Evolutionary conservation across 2,329 filamentous ascomycete genomes (phyloP), one percentile per base, ranked within the genome.

Genomic region (Pleomassaria siparia): DNA sequence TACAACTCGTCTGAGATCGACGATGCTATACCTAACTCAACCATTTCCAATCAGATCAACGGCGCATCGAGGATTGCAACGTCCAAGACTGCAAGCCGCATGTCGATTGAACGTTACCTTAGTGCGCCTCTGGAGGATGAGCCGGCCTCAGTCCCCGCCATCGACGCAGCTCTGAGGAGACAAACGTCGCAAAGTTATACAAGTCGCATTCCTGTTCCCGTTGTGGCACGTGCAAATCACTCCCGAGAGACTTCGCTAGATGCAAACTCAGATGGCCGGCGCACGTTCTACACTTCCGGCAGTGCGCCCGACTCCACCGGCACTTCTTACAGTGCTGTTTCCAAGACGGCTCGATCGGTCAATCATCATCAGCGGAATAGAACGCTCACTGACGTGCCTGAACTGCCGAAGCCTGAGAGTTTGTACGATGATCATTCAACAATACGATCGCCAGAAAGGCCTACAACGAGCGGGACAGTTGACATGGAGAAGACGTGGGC

Each of bases 81-180:
- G 7, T 54, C 59, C 3, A 51, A 54, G 11, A 50, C 54, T 4
- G 46, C 54, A 1, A 59, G 52, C 33, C 50, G 59, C 29, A 59
- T 62, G 50, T 62, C 59, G 11, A 60, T 64, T 20, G 59, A 62
- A 36, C 55, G 59, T 2, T 64, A 64, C 40, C 44, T 64, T 2
- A 60, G 47, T 37, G 60, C 60, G 2, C 60, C 60, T 12, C 43
- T 64, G 35, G 56, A 56, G 33, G 59, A 64, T 16, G 60, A 64
- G 44, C 53, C 60, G 21, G 60, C 60, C 20, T 58, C 59, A 25
- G 53, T 57, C 16, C 60, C 59, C 32, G 59, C 54, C 3, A 62
- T 64, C 39, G 52, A 53, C 26, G 59, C 58, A 44, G 60, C 60
- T 15, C 44, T 64, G 16, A 50, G 49, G 39, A 49, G 44, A 12